A percentile compares a stretch with the other conserved stretches of the same genome.
phyloP scores from a whole-genome alignment of 2,329 filamentous ascomycete genomes.

The Neonectria magnoliae region DNA sequence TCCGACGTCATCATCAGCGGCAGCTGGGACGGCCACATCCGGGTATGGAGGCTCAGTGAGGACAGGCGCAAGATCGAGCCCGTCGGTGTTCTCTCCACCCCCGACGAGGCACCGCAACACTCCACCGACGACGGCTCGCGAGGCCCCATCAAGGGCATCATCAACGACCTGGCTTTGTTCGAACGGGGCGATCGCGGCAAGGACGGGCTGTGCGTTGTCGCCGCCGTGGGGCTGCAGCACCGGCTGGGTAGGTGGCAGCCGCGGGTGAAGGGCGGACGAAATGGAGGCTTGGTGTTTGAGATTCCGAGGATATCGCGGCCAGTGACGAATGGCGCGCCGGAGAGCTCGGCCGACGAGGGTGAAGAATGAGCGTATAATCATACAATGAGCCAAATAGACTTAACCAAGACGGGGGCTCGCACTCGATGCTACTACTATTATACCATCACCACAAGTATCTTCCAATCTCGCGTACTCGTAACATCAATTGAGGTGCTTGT shows the following conservation, averaged over 20 bases:
- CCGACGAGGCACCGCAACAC: slow-evolving; percentile 32
- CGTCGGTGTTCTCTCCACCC: slow-evolving; percentile 71
- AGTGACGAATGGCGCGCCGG: slow-evolving; percentile 48
- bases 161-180: slow-evolving; percentile 90
- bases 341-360: slow-evolving; percentile 35
- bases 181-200: slow-evolving; percentile 82
- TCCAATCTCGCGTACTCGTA: background rate
- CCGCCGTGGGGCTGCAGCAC: slow-evolving; percentile 88
- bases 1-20: slow-evolving; percentile 90
- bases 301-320: slow-evolving; percentile 63
- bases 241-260: slow-evolving; percentile 85
- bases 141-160: slow-evolving; percentile 72
- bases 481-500: background rate
- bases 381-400: slow-evolving; percentile 40
- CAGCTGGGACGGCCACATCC: slow-evolving; percentile 88
- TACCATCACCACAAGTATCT: background rate
- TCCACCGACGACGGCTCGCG: slow-evolving; percentile 44
- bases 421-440: slow-evolving; percentile 11
- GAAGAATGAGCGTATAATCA: slow-evolving; percentile 39
- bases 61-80: slow-evolving; percentile 83
- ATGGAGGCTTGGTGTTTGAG: slow-evolving; percentile 90
- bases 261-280: slow-evolving; percentile 68
- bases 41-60: slow-evolving; percentile 84
- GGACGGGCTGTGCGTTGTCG: slow-evolving; percentile 83
- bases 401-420: slow-evolving; percentile 19